A percentile compares a stretch with the other conserved stretches of the same genome.
phyloP scores from a whole-genome alignment of 305 asterid genomes.

The Fraxinus albicans region DNA sequence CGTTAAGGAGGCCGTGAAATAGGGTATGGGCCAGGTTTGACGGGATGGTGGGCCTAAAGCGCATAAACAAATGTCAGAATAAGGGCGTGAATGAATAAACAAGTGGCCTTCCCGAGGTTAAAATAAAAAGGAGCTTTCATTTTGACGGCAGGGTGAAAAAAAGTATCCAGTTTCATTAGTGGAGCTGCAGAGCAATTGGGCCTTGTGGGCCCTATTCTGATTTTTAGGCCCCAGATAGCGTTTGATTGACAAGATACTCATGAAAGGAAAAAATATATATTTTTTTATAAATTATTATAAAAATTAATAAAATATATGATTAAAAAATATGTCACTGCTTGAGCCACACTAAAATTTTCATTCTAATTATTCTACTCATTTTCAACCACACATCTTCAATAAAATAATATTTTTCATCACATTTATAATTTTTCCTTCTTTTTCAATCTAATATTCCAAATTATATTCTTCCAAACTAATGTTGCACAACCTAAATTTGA shows the following conservation, averaged over 20 bases:
- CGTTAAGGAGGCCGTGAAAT: constrained; percentile 29
- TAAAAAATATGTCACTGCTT: no score
- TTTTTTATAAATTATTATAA: no score
- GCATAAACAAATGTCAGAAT: background rate
- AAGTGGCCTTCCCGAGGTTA: constrained; percentile 41
- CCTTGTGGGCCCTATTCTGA: background rate
- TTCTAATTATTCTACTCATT: no score
- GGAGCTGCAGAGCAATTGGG: background rate
- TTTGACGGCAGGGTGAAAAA: constrained; percentile 24
- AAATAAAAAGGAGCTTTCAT: constrained; percentile 17
- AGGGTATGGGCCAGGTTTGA: constrained; percentile 22
- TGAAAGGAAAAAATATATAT: background rate
- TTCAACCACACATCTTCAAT: no score
- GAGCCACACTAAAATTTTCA: no score
- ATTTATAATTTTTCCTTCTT: no score
- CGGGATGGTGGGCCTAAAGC: background rate
- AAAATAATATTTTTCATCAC: no score
- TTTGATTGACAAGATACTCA: background rate
- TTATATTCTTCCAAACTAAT: no score
- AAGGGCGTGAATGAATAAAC: constrained; percentile 35
- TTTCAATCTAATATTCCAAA: no score
- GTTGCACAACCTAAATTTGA: no score
- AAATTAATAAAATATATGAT: no score
- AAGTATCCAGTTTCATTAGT: background rate
- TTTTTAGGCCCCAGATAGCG: background rate